A percentile compares a stretch with the other conserved stretches of the same genome.
These are phyloP conservation scores for Perkinsus olseni DNA, from an alignment of 169 alveolate genomes.

Conservation along the genomic window DNA sequence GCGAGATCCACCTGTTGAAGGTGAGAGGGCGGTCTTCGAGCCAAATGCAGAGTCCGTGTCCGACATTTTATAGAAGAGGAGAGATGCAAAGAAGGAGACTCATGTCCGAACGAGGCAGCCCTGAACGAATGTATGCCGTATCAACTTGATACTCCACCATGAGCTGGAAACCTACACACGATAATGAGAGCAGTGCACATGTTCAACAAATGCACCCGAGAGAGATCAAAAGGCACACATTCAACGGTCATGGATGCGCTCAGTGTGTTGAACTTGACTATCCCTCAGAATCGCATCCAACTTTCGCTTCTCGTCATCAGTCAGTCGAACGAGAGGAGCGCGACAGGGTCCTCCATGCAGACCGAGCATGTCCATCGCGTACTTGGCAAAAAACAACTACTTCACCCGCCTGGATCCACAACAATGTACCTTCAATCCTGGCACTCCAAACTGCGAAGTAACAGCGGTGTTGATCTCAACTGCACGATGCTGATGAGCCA, in stretches of 20 bases:
- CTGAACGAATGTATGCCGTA: no score
- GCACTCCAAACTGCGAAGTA: neutral
- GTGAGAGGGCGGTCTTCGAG: neutral
- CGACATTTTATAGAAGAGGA: no score
- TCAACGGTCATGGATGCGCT: neutral
- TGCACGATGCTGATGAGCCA: neutral
- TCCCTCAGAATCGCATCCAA: neutral
- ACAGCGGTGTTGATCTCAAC: neutral
- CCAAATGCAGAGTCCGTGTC: no score
- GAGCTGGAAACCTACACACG: no score
- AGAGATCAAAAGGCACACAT: neutral
- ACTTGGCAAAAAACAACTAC: neutral
- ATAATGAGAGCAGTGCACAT: neutral
- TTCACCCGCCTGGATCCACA: neutral
- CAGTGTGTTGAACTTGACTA: neutral
- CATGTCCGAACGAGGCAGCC: no score
- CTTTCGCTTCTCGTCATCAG: neutral
- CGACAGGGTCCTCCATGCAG: neutral
- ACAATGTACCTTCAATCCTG: neutral
- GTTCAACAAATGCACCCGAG: neutral
- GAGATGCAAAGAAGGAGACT: no score
- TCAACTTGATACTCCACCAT: no score
- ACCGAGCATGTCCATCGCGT: neutral
- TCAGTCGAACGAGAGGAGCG: neutral
- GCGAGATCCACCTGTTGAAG: neutral